phyloP scores from a whole-genome alignment of 2,329 filamentous ascomycete genomes.

The Pestalotiopsis sp. region DNA sequence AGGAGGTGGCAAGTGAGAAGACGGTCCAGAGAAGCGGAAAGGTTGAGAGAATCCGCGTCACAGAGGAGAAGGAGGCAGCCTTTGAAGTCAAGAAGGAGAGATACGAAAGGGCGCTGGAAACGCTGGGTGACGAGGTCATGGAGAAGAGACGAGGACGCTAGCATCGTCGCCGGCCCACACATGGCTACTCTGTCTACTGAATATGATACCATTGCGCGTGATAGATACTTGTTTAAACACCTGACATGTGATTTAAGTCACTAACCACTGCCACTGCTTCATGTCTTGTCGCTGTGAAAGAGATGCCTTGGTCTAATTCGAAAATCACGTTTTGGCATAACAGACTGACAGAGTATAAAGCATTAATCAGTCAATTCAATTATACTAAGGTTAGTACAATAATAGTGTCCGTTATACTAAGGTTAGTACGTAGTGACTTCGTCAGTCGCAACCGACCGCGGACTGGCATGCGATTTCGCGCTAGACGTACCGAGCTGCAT shows the following conservation, averaged over 20 bases:
- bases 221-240: too few species aligned
- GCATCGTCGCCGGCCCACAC: background rate
- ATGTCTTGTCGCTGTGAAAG: too few species aligned
- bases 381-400: too few species aligned
- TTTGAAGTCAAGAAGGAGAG: conserved; percentile 20
- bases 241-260: too few species aligned
- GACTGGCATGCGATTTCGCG: background rate
- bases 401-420: too few species aligned
- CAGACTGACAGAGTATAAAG: too few species aligned
- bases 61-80: conserved; percentile 26
- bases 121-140: conserved; percentile 63
- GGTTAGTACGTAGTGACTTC: too few species aligned
- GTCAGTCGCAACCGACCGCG: too few species aligned
- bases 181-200: background rate
- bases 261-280: too few species aligned
- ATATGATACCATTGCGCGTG: background rate
- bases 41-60: conserved; percentile 50
- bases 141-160: conserved; percentile 18
- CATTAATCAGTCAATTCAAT: too few species aligned
- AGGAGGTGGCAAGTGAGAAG: conserved; percentile 67
- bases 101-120: conserved; percentile 61
- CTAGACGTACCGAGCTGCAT: background rate
- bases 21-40: conserved; percentile 47
- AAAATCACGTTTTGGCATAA: too few species aligned
- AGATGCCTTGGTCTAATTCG: too few species aligned